phyloP scores from a whole-genome alignment of 1,284 basidiomycete genomes.

The Fomitiporia mediterranea region DNA sequence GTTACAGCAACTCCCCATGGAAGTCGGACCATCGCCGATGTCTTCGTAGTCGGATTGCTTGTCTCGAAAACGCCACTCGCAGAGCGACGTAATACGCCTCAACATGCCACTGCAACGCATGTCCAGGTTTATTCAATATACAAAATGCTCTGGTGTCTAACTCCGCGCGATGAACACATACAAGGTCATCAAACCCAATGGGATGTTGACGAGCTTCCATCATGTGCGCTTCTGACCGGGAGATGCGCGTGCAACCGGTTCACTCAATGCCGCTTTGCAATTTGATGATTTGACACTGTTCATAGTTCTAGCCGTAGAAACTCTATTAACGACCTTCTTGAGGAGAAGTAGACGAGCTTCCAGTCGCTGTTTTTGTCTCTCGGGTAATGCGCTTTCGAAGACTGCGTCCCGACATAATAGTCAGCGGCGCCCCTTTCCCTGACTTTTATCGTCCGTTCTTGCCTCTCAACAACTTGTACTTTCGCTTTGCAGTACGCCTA shows the following conservation, averaged over 20 bases:
- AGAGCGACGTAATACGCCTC: neutral
- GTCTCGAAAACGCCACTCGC: neutral
- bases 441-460: neutral
- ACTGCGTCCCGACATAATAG: slow-evolving; percentile 7
- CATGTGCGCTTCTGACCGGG: slow-evolving; percentile 17
- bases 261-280: slow-evolving; percentile 13
- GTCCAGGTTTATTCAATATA: neutral
- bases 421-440: slow-evolving; percentile 10
- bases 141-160: slow-evolving; percentile 5
- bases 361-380: slow-evolving; percentile 15
- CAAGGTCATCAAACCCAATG: slow-evolving; percentile 16
- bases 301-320: slow-evolving; percentile 16
- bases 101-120: neutral
- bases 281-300: slow-evolving; percentile 11
- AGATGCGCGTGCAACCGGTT: slow-evolving; percentile 13
- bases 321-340: slow-evolving; percentile 8
- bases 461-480: neutral
- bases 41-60: neutral
- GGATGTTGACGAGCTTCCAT: slow-evolving; percentile 11
- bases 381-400: neutral
- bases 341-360: slow-evolving; percentile 9
- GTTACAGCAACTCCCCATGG: neutral
- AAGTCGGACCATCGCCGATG: too few species aligned
- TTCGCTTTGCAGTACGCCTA: neutral
- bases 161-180: slow-evolving; percentile 5